phyloP scores from a whole-genome alignment of 2,329 filamentous ascomycete genomes.

The Ophioceras dolichostomum region DNA sequence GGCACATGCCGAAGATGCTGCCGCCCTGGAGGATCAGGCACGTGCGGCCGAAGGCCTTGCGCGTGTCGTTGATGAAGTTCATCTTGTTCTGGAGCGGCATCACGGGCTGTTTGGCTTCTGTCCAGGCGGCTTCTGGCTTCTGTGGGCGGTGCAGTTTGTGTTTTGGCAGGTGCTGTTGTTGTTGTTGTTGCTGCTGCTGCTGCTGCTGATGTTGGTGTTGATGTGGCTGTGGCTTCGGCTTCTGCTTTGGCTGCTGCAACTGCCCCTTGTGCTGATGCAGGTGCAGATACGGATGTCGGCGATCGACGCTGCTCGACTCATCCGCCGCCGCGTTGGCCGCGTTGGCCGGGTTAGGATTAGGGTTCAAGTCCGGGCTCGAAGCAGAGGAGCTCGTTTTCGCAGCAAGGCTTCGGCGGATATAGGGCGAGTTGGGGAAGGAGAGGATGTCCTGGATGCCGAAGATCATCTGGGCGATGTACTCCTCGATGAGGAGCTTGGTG shows the following conservation, averaged over 20 bases:
- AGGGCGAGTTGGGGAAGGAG: constrained; percentile 40
- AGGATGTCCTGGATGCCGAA: constrained; percentile 69
- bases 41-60: constrained; percentile 78
- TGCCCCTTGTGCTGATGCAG: too few species aligned
- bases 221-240: neutral
- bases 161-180: too few species aligned
- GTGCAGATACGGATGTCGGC: too few species aligned
- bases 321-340: too few species aligned
- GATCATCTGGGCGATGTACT: constrained; percentile 79
- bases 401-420: too few species aligned
- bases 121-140: too few species aligned
- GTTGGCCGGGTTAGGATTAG: neutral
- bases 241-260: neutral
- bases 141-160: too few species aligned
- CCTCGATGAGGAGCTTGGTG: constrained; percentile 82
- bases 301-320: too few species aligned
- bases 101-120: neutral
- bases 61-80: constrained; percentile 56
- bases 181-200: too few species aligned
- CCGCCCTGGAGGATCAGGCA: constrained; percentile 82
- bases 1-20: constrained; percentile 82
- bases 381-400: neutral
- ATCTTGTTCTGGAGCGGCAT: constrained; percentile 2
- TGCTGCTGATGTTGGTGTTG: too few species aligned
- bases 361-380: neutral